These are phyloP conservation scores for Solanum pimpinellifolium DNA, from an alignment of 257 asterid species.

Conservation along the genomic window DNA sequence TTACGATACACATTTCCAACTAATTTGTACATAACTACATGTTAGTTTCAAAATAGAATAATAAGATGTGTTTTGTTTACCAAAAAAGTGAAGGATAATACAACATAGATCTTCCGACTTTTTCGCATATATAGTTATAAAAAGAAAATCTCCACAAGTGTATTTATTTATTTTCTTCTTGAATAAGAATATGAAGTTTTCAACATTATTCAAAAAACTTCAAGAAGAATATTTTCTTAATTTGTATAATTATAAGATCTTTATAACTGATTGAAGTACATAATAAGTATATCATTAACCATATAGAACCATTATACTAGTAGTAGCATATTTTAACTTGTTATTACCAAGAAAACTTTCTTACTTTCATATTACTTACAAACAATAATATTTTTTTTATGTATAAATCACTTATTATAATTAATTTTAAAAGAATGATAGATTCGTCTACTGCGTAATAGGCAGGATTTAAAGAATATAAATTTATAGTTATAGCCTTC, in stretches of 20 bases:
- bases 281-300: neutral
- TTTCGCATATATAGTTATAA: neutral
- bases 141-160: neutral
- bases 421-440: no score
- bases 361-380: neutral
- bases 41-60: neutral
- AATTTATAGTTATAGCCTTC: no score
- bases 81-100: neutral
- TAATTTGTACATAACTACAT: neutral
- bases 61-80: neutral
- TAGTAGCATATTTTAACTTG: neutral
- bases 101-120: neutral
- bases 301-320: neutral
- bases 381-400: neutral
- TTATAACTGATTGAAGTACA: neutral
- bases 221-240: neutral
- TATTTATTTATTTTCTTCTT: neutral
- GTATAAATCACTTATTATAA: neutral
- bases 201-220: neutral
- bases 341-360: neutral
- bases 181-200: neutral
- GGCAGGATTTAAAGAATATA: no score
- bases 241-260: neutral
- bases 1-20: neutral
- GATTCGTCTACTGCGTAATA: no score